Evolutionary conservation across 2,329 filamentous ascomycete genomes (phyloP).

Genomic region (Apiospora malaysiana): DNA sequence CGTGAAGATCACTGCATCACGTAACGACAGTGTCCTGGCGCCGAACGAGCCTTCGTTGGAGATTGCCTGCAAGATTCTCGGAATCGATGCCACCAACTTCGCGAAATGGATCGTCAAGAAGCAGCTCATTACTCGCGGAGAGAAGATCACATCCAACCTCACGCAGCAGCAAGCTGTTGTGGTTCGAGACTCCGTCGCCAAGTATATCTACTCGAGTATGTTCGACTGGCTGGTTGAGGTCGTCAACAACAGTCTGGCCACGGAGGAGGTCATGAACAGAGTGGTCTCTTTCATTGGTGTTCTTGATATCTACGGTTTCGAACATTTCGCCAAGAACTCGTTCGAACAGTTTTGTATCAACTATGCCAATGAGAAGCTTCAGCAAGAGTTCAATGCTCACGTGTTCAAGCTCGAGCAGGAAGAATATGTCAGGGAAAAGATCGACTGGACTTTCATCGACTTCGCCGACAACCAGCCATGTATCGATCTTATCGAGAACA

Average conservation of each 20-base stretch:
- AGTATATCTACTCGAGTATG: slow-evolving; percentile 97
- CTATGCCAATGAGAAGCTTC: slow-evolving; percentile 98
- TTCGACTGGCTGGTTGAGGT: slow-evolving; percentile 99
- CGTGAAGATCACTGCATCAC: slow-evolving; percentile 90
- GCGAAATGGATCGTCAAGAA: slow-evolving; percentile 99
- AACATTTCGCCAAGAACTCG: slow-evolving; percentile 99
- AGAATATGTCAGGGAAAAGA: slow-evolving; percentile 94
- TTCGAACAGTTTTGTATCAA: slow-evolving; percentile 99
- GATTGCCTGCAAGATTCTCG: slow-evolving; percentile 82
- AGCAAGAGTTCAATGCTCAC: slow-evolving; percentile 99
- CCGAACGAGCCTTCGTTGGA: slow-evolving; percentile 82
- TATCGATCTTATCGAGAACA: slow-evolving; percentile 97
- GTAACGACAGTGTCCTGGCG: slow-evolving; percentile 84
- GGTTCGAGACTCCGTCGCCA: slow-evolving; percentile 95
- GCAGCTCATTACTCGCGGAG: slow-evolving; percentile 92
- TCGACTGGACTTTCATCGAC: slow-evolving; percentile 99
- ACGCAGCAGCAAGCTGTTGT: slow-evolving; percentile 93
- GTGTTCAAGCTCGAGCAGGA: slow-evolving; percentile 99
- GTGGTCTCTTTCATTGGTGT: slow-evolving; percentile 95
- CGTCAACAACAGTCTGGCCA: slow-evolving; percentile 90
- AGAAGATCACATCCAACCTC: slow-evolving; percentile 96
- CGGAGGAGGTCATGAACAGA: slow-evolving; percentile 81
- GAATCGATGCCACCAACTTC: slow-evolving; percentile 85
- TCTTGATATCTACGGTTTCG: slow-evolving; percentile 98
- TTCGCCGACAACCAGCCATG: slow-evolving; percentile 99